phyloP scores from a whole-genome alignment of 2,329 filamentous ascomycete species.

The Coniochaeta hoffmannii region DNA sequence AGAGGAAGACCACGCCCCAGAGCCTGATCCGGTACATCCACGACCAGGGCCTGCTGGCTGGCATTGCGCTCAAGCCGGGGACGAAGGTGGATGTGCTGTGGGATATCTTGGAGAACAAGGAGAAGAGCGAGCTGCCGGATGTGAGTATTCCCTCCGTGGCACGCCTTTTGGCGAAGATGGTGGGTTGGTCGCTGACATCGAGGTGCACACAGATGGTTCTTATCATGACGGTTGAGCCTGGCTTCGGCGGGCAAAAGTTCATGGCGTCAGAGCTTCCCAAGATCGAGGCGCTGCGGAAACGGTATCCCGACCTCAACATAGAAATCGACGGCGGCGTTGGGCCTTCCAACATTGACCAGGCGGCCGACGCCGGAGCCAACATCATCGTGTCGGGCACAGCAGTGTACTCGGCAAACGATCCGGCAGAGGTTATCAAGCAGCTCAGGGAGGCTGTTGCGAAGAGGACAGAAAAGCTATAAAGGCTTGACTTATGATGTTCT shows the following conservation, averaged over 20 bases:
- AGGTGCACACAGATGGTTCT: constrained; percentile 72
- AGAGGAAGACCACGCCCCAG: constrained; percentile 69
- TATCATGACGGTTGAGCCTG: constrained; percentile 96
- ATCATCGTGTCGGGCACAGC: constrained; percentile 97
- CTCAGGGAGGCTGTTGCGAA: constrained; percentile 73
- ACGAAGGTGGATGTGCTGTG: constrained; percentile 88
- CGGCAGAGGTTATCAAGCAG: constrained; percentile 75
- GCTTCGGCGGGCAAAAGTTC: constrained; percentile 97
- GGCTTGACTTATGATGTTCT: background rate
- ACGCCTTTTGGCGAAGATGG: background rate
- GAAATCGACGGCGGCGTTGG: constrained; percentile 90
- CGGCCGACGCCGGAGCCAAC: constrained; percentile 91
- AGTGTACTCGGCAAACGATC: constrained; percentile 88
- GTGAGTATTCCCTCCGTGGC: constrained; percentile 45
- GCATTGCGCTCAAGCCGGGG: constrained; percentile 90
- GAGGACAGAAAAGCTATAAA: constrained; percentile 31
- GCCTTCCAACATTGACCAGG: constrained; percentile 82
- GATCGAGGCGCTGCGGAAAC: constrained; percentile 72
- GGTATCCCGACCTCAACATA: constrained; percentile 90
- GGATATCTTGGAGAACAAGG: constrained; percentile 71
- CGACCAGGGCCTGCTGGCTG: constrained; percentile 77
- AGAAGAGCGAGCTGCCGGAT: constrained; percentile 75
- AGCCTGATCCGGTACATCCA: constrained; percentile 90
- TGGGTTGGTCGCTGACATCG: background rate
- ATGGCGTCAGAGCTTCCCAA: constrained; percentile 95